phyloP scores from a whole-genome alignment of 257 asterid species.

The Primulina huaijiensis region DNA sequence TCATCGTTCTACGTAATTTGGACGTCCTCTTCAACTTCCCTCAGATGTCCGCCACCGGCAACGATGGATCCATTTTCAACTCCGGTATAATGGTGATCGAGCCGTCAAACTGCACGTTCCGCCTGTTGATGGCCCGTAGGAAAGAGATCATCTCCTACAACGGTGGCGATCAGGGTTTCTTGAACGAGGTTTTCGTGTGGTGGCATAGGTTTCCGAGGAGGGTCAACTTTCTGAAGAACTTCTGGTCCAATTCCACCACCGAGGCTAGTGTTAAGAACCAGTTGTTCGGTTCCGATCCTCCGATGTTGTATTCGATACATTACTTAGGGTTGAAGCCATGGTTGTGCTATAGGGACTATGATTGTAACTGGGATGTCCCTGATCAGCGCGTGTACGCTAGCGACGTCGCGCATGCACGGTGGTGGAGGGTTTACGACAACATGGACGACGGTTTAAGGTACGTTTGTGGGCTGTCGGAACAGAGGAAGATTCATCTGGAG shows the following conservation, averaged over 20 bases:
- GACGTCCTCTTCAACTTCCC: slow-evolving; percentile 35
- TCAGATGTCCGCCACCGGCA: slow-evolving; percentile 40
- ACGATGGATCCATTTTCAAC: slow-evolving; percentile 34
- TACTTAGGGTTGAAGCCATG: slow-evolving; percentile 40
- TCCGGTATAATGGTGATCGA: slow-evolving; percentile 45
- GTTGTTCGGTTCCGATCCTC: slow-evolving; percentile 38
- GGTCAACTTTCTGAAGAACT: slow-evolving; percentile 35
- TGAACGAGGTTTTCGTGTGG: slow-evolving; percentile 39
- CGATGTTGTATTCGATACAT: slow-evolving; percentile 33
- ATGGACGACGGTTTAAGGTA: slow-evolving; percentile 34
- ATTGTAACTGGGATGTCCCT: slow-evolving; percentile 35
- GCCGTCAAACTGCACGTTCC: slow-evolving; percentile 44
- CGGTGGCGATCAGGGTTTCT: slow-evolving; percentile 42
- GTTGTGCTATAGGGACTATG: slow-evolving; percentile 12
- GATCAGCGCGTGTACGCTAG: slow-evolving; percentile 43
- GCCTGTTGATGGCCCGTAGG: slow-evolving; percentile 31
- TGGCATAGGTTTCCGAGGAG: slow-evolving; percentile 43
- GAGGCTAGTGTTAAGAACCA: slow-evolving; percentile 31
- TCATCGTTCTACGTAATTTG: slow-evolving; percentile 32
- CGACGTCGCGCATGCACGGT: slow-evolving; percentile 40
- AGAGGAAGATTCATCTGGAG: slow-evolving; percentile 30
- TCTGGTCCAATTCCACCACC: slow-evolving; percentile 33
- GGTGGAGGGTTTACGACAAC: slow-evolving; percentile 44
- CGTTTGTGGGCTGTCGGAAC: slow-evolving; percentile 30
- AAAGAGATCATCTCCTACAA: slow-evolving; percentile 34